phyloP scores from a whole-genome alignment of 2,329 filamentous ascomycete species.

The Colletotrichum sidae region DNA sequence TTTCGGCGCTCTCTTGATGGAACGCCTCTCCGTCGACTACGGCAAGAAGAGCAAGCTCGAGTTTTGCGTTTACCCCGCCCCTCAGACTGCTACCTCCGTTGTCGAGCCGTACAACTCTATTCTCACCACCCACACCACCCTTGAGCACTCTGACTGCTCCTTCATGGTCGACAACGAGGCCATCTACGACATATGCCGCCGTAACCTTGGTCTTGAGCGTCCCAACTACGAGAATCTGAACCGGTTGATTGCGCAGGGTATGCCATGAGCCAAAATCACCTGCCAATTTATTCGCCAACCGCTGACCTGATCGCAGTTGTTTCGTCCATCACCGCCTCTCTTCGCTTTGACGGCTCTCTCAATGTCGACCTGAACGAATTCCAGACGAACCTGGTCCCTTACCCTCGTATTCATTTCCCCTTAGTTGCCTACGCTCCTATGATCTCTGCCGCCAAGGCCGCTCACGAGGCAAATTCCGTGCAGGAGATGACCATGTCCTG shows the following conservation, averaged over 20 bases:
- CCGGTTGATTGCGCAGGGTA: conserved; percentile 96
- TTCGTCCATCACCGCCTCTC: conserved; percentile 97
- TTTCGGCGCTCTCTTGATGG: conserved; percentile 98
- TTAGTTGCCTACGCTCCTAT: conserved; percentile 96
- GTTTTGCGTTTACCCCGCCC: conserved; percentile 99
- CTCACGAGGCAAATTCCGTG: conserved; percentile 97
- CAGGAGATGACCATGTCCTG: conserved; percentile 98
- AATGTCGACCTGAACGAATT: conserved; percentile 99
- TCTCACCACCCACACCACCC: conserved; percentile 97
- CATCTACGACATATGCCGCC: conserved; percentile 99
- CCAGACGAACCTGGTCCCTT: conserved; percentile 99
- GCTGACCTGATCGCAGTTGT: conserved; percentile 73
- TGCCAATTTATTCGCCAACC: background rate
- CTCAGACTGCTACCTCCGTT: conserved; percentile 95
- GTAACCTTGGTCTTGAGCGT: conserved; percentile 96
- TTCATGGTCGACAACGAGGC: conserved; percentile 99
- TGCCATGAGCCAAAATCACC: conserved; percentile 3
- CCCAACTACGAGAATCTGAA: conserved; percentile 99
- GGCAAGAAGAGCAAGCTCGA: conserved; percentile 99
- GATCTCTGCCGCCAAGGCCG: conserved; percentile 93
- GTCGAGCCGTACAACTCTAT: conserved; percentile 99
- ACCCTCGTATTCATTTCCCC: conserved; percentile 99
- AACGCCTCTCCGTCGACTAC: conserved; percentile 98
- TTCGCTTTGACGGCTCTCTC: conserved; percentile 97
- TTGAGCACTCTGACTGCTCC: conserved; percentile 99